Evolutionary conservation across 2,329 filamentous ascomycete species (phyloP).

Genomic region (Coniochaeta prunicola): DNA sequence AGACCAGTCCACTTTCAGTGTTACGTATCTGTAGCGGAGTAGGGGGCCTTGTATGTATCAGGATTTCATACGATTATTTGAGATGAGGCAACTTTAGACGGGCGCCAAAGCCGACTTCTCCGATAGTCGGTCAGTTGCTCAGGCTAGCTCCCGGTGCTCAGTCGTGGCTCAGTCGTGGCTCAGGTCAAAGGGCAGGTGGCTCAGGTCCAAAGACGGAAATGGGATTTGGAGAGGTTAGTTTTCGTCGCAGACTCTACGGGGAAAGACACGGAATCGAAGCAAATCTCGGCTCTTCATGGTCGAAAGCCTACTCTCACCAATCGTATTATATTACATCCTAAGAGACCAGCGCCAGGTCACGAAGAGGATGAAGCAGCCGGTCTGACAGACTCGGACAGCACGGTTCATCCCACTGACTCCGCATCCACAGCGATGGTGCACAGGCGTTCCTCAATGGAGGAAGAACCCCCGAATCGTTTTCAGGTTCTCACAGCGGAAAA

Average conservation of each 20-base stretch:
- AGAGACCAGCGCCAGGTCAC: too few species aligned
- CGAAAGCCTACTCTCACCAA: too few species aligned
- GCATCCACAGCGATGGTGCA: too few species aligned
- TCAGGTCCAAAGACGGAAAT: slow-evolving; percentile 1
- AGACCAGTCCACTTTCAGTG: neutral
- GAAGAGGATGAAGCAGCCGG: too few species aligned
- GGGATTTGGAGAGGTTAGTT: neutral
- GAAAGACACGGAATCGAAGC: too few species aligned
- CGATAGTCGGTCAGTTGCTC: slow-evolving; percentile 1
- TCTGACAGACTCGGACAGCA: too few species aligned
- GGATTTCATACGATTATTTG: neutral
- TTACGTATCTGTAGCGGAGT: neutral
- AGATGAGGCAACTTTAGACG: neutral
- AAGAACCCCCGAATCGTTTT: too few species aligned
- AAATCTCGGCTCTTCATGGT: too few species aligned
- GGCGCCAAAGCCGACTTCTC: neutral
- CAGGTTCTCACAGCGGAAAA: too few species aligned
- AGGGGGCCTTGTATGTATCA: neutral
- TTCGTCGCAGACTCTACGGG: neutral
- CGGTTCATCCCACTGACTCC: too few species aligned
- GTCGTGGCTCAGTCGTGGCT: neutral
- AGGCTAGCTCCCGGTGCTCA: slow-evolving; percentile 1
- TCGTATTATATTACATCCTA: too few species aligned
- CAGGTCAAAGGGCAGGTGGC: slow-evolving; percentile 1
- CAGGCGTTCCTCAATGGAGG: too few species aligned